Conservation (phyloP, 768 basidiomycete genomes). For the Filobasidium floriforme region DNA sequence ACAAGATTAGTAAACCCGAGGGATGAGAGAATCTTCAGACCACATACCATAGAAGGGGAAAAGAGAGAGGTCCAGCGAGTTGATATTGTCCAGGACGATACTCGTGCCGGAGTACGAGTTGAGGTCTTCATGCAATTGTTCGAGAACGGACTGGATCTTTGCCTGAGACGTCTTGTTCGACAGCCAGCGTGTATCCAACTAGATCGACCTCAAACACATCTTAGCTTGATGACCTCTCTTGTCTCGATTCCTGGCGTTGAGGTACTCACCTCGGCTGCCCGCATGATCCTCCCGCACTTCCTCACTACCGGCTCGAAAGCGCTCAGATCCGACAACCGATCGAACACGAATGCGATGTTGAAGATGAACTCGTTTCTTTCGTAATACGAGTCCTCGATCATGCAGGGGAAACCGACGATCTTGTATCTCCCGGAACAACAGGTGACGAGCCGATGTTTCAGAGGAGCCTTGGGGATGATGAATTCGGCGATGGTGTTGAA, state of each 20-base stretch:
- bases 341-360: constrained; percentile 95
- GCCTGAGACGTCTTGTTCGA: constrained; percentile 62
- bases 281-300: constrained; percentile 83
- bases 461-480: constrained; percentile 75
- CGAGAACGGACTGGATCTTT: constrained; percentile 72
- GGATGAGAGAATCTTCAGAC: background rate
- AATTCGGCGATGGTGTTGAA: constrained; percentile 89
- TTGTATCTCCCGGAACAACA: constrained; percentile 55
- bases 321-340: constrained; percentile 78
- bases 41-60: constrained; percentile 75
- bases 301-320: constrained; percentile 94
- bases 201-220: background rate
- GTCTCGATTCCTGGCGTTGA: background rate
- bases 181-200: constrained; percentile 85
- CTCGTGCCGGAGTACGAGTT: constrained; percentile 97
- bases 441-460: constrained; percentile 82
- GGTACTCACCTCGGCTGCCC: constrained; percentile 70
- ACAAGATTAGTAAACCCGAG: background rate
- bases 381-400: constrained; percentile 61
- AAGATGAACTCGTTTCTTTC: constrained; percentile 81
- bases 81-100: constrained; percentile 78
- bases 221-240: background rate
- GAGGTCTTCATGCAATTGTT: constrained; percentile 92
- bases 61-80: constrained; percentile 89
- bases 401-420: constrained; percentile 85